phyloP scores from a whole-genome alignment of 148 eudicot genomes.

The Hydrangea macrophylla region DNA sequence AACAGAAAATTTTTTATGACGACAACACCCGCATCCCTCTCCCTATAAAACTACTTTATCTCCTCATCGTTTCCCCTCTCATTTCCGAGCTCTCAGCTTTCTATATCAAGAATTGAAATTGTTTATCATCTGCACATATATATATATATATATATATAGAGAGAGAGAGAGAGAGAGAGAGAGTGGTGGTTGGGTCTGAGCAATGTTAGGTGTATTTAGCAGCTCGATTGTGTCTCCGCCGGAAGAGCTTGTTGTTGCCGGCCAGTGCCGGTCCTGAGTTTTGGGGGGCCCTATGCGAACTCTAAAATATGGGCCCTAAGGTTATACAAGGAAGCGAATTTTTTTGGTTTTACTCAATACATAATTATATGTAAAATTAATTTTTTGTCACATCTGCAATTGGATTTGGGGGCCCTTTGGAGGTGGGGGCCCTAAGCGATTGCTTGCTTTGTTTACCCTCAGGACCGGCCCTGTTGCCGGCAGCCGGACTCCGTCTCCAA shows the following conservation, averaged over 20 bases:
- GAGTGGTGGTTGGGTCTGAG: background rate
- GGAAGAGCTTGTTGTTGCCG: conserved; percentile 88
- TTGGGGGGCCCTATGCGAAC: too few species aligned
- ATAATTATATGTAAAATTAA: too few species aligned
- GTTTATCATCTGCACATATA: background rate
- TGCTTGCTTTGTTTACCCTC: too few species aligned
- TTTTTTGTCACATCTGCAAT: too few species aligned
- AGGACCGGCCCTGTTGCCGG: too few species aligned
- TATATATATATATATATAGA: background rate
- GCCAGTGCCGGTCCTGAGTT: too few species aligned
- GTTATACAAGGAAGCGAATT: too few species aligned
- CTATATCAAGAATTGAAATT: too few species aligned
- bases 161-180: background rate
- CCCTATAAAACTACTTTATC: conserved; percentile 18
- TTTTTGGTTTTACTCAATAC: too few species aligned
- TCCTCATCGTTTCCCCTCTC: background rate
- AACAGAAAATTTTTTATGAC: conserved; percentile 21
- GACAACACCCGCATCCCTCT: conserved; percentile 13
- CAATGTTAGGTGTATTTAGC: conserved; percentile 86
- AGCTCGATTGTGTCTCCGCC: conserved; percentile 80
- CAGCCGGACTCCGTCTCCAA: conserved; percentile 87
- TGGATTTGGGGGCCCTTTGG: too few species aligned
- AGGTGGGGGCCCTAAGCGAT: too few species aligned
- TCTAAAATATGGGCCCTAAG: too few species aligned
- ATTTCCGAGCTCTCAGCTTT: conserved; percentile 1